Evolutionary conservation across 495 filamentous ascomycete species (phyloP), one percentile per base, ranked within the genome.

Genomic region (Acidiella bohemica): DNA sequence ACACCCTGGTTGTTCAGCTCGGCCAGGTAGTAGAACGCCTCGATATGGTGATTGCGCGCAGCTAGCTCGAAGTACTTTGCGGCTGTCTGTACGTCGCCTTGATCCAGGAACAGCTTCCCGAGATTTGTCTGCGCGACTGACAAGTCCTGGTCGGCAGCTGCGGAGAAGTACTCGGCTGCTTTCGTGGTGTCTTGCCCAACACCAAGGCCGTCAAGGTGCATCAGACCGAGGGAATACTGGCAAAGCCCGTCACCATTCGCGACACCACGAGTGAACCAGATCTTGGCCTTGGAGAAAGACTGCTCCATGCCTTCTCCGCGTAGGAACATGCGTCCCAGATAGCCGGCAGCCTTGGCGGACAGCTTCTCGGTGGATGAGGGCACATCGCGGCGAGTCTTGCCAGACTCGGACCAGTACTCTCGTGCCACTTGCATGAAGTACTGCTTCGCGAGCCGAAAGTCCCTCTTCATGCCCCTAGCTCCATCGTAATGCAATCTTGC

Each of bases 11-110:
- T 76, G 34, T 73, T 81, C 58, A 95, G 72, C 59, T 96, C 90
- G 0, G 84, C 90, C 2, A 99, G 78, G 55, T 92, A 93, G 61
- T 96, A 99, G 50, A 81, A 88, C 1, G 90, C 80, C 59, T 96
- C 90, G 46, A 96, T 83, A 58, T 82, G 83, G 11, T 78, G 78
- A 61, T 86, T 84, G 24, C 85, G 72, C 35, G 80, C 81, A 14
- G 92, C 90, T n/a, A 90, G 67, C 46, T 96, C 88, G 45, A 99
- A 95, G 54, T 93, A 94, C 23, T 74, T 70, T 29, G 72, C 81
- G 3, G 90, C 90, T 4, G 75, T 76, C 3, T 71, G 64, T 8
- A 82, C 57, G 42, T 84, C 76, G 12, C 85, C 84, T 58, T 96
- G 90, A 47, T 96, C 92, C 11, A 96, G 67, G 54, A 94, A 88